Percentiles rank a stretch among this genome's conserved stretches.
Evolutionary conservation across 768 basidiomycete genomes (phyloP).

Genomic region (Rhodotorula kratochvilovae): DNA sequence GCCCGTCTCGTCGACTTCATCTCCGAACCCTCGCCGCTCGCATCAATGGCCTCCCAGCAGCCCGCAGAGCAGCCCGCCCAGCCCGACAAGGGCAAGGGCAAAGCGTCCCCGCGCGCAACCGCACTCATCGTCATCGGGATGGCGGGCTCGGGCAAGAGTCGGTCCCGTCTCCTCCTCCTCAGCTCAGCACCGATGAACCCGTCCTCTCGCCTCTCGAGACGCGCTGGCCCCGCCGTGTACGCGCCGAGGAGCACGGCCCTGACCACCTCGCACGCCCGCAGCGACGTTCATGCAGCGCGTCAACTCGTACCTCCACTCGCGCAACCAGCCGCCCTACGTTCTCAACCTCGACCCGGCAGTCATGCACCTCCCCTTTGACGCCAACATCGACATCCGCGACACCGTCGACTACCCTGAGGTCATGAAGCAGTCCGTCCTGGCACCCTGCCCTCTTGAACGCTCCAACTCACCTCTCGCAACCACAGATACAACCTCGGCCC

Average conservation of each 20-base stretch:
- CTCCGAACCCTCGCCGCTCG: not conserved
- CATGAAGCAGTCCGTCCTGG: slow-evolving; percentile 88
- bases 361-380: slow-evolving; percentile 79
- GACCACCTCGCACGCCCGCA: slow-evolving; percentile 47
- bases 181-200: not conserved
- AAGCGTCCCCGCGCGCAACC: slow-evolving; percentile 18
- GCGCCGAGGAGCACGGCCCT: too few species aligned
- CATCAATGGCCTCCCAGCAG: not conserved
- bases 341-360: slow-evolving; percentile 98
- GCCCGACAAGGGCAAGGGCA: slow-evolving; percentile 24
- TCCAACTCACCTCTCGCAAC: not conserved
- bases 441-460: not conserved
- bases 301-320: slow-evolving; percentile 80
- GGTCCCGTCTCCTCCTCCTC: not conserved
- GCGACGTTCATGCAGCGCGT: slow-evolving; percentile 94
- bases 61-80: not conserved
- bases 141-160: slow-evolving; percentile 35
- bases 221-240: too few species aligned
- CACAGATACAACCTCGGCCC: slow-evolving; percentile 92
- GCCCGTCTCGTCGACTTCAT: too few species aligned
- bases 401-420: slow-evolving; percentile 96
- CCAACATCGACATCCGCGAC: slow-evolving; percentile 97
- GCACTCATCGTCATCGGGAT: slow-evolving; percentile 39
- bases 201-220: too few species aligned
- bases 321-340: slow-evolving; percentile 65